These are phyloP conservation scores for Parasarocladium wereldwijsianum DNA, from an alignment of 2,329 filamentous ascomycete genomes.

Conservation along the genomic window DNA sequence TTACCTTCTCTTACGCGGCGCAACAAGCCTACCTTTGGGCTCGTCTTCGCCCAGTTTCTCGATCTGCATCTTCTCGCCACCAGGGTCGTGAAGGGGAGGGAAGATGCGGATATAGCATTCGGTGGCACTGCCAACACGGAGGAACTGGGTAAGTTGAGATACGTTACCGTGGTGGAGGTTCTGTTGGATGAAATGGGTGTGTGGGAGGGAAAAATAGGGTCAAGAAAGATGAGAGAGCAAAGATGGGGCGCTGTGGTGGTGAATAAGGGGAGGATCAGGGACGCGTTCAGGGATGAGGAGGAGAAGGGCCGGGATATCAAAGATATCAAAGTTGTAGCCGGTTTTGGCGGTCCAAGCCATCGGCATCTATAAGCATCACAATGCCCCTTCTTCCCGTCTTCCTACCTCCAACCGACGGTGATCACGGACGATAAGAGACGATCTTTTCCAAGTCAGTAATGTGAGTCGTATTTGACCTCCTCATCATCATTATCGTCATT, in stretches of 20 bases:
- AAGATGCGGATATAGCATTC: slow-evolving; percentile 23
- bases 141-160: no score
- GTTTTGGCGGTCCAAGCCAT: slow-evolving; percentile 20
- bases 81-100: slow-evolving; percentile 21
- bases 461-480: no score
- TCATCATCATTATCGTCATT: no score
- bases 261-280: slow-evolving; percentile 20
- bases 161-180: slow-evolving; percentile 33
- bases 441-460: no score
- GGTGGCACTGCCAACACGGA: no score
- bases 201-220: slow-evolving; percentile 22
- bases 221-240: slow-evolving; percentile 28
- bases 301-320: slow-evolving; percentile 6
- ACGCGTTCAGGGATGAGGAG: slow-evolving; percentile 17
- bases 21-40: slow-evolving; percentile 37
- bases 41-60: slow-evolving; percentile 37
- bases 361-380: no score
- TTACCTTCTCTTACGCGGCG: slow-evolving; percentile 9
- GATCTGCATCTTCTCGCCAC: slow-evolving; percentile 40
- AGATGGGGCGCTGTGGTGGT: slow-evolving; percentile 36
- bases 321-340: slow-evolving; percentile 14
- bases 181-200: slow-evolving; percentile 34
- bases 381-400: no score
- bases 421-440: no score
- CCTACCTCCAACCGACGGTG: no score